Percentiles rank a stretch among this genome's conserved stretches.
These are phyloP conservation scores for Amylocystis lapponica DNA, from an alignment of 768 basidiomycete species.

Conservation along the genomic window DNA sequence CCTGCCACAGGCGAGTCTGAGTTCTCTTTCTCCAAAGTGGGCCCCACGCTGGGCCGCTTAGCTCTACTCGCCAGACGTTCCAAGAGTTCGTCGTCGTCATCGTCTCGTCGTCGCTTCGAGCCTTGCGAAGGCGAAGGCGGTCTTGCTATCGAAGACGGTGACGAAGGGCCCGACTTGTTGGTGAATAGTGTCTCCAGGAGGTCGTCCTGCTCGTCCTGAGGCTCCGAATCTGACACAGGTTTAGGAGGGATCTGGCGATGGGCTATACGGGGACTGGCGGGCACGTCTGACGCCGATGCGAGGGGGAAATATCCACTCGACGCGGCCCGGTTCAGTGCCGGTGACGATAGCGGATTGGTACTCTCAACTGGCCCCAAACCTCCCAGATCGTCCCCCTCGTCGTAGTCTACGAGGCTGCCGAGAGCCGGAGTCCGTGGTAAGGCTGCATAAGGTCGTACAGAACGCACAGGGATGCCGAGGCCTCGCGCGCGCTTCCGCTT, in stretches of 20 bases:
- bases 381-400: slow-evolving; percentile 53
- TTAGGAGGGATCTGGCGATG: slow-evolving; percentile 32
- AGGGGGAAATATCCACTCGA: neutral
- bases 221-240: slow-evolving; percentile 12
- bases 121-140: slow-evolving; percentile 11
- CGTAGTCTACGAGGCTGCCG: slow-evolving; percentile 71
- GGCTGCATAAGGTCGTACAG: slow-evolving; percentile 15
- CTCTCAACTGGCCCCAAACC: slow-evolving; percentile 8
- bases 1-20: slow-evolving; percentile 14
- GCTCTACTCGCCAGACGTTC: slow-evolving; percentile 51
- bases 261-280: slow-evolving; percentile 27
- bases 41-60: slow-evolving; percentile 21
- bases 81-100: slow-evolving; percentile 64
- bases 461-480: slow-evolving; percentile 12
- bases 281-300: slow-evolving; percentile 5
- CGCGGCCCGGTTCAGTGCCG: neutral
- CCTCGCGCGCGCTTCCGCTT: slow-evolving; percentile 49
- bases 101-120: slow-evolving; percentile 35
- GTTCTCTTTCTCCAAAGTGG: slow-evolving; percentile 39
- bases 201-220: slow-evolving; percentile 51
- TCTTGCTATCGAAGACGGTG: slow-evolving; percentile 7
- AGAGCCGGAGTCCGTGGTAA: slow-evolving; percentile 48
- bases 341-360: slow-evolving; percentile 7
- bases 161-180: slow-evolving; percentile 22
- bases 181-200: slow-evolving; percentile 50